Percentiles rank a stretch among this genome's conserved stretches.
These are phyloP conservation scores for Caulochytrium protostelioides DNA, from an alignment of 371 early-diverging fungal species.

Conservation along the genomic window DNA sequence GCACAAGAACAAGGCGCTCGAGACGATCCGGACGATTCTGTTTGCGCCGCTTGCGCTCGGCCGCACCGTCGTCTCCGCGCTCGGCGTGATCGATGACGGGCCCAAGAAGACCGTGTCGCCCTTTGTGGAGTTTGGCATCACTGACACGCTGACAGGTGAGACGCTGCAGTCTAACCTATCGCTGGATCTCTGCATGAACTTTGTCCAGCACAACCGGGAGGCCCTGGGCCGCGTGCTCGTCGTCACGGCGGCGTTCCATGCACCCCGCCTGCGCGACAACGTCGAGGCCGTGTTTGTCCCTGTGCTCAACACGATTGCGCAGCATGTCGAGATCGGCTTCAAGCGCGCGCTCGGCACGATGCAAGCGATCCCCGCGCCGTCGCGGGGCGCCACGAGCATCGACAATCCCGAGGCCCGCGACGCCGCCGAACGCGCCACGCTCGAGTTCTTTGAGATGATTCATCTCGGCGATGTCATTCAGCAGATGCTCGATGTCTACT, in stretches of 20 bases:
- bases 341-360: no score
- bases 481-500: slow-evolving; percentile 72
- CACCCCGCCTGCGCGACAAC: no score
- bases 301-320: no score
- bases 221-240: slow-evolving; percentile 40
- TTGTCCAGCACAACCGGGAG: slow-evolving; percentile 64
- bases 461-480: slow-evolving; percentile 66
- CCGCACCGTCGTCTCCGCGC: not conserved
- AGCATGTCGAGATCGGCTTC: no score
- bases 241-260: slow-evolving; percentile 26
- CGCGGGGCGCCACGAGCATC: slow-evolving; percentile 6
- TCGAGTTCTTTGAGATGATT: slow-evolving; percentile 67
- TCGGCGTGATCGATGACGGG: not conserved
- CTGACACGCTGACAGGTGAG: no score
- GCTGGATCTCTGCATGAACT: slow-evolving; percentile 47
- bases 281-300: no score
- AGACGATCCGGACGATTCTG: not conserved
- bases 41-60: not conserved
- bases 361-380: slow-evolving; percentile 10
- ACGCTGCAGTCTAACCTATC: slow-evolving; percentile 43
- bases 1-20: not conserved
- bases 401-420: slow-evolving; percentile 10
- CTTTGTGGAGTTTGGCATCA: not conserved
- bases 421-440: slow-evolving; percentile 15
- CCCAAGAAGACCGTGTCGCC: not conserved